phyloP scores from a whole-genome alignment of 2,329 filamentous ascomycete species.

The Aspergillus sojae region DNA sequence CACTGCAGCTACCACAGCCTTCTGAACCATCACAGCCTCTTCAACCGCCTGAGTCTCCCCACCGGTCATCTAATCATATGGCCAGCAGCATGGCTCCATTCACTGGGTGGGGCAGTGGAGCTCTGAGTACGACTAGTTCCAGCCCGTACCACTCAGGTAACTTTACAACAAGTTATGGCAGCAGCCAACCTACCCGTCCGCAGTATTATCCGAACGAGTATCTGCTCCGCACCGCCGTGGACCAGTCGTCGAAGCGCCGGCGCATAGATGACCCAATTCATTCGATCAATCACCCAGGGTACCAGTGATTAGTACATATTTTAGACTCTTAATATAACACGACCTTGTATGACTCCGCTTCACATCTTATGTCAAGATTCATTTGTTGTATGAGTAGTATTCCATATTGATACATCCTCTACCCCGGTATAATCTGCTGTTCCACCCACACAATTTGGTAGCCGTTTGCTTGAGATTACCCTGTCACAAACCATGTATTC shows the following conservation, averaged over 20 bases:
- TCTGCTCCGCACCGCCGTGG: not conserved
- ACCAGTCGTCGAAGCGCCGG: conserved; percentile 1
- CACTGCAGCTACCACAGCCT: not conserved
- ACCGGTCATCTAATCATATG: not conserved
- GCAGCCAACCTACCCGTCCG: not conserved
- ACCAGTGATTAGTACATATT: not conserved
- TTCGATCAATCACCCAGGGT: not conserved
- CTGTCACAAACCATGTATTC: too few relatives aligned
- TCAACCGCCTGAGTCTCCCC: not conserved
- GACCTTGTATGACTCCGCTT: not conserved
- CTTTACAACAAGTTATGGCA: not conserved
- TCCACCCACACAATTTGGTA: too few relatives aligned
- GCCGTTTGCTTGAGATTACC: too few relatives aligned
- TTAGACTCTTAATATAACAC: not conserved
- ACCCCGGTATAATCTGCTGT: too few relatives aligned
- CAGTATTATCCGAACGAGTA: not conserved
- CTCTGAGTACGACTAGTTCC: not conserved
- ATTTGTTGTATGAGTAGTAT: too few relatives aligned
- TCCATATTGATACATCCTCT: too few relatives aligned
- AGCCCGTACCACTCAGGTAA: not conserved
- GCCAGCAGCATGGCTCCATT: not conserved
- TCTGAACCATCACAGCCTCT: not conserved
- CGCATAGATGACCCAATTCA: not conserved
- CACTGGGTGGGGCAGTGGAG: not conserved
- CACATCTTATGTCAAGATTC: too few relatives aligned